Evolutionary conservation across 805 yeast species (phyloP).

Genomic region (Scheffersomyces spartinae): DNA sequence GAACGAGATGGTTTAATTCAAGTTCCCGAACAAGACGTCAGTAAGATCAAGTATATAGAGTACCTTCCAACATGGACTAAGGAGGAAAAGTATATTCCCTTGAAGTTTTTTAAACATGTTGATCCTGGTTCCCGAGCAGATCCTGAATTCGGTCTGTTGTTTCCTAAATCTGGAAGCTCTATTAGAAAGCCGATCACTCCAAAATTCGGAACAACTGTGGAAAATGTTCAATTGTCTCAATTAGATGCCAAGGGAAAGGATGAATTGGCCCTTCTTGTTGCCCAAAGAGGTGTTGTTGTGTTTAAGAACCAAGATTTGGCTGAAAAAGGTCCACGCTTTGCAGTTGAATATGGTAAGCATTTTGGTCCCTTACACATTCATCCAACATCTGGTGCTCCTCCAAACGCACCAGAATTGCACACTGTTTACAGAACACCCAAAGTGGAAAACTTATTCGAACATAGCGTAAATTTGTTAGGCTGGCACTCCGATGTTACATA

Average conservation of each 20-base stretch:
- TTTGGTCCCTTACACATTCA: conserved; percentile 67
- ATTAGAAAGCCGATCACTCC: conserved; percentile 43
- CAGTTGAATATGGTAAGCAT: conserved; percentile 44
- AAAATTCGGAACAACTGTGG: conserved; percentile 55
- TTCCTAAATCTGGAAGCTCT: conserved; percentile 23
- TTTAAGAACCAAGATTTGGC: conserved; percentile 60
- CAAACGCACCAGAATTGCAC: conserved; percentile 52
- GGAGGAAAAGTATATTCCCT: conserved; percentile 37
- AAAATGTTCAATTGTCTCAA: conserved; percentile 46
- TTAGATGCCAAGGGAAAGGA: conserved; percentile 46
- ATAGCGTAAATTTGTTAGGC: conserved; percentile 18
- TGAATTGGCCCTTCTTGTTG: conserved; percentile 58
- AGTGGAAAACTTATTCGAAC: conserved; percentile 25
- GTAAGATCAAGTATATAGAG: no score
- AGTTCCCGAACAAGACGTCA: no score
- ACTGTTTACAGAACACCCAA: conserved; percentile 43
- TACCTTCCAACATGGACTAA: conserved; percentile 65
- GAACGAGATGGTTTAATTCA: no score
- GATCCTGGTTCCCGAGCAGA: conserved; percentile 68
- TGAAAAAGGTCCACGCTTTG: conserved; percentile 34
- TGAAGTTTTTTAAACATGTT: conserved; percentile 40
- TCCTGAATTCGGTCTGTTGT: conserved; percentile 38
- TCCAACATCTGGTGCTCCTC: conserved; percentile 65
- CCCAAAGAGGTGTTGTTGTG: conserved; percentile 58
- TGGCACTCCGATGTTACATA: conserved; percentile 75